phyloP scores from a whole-genome alignment of 2,329 filamentous ascomycete genomes.

The Ophiostoma pallidulum region DNA sequence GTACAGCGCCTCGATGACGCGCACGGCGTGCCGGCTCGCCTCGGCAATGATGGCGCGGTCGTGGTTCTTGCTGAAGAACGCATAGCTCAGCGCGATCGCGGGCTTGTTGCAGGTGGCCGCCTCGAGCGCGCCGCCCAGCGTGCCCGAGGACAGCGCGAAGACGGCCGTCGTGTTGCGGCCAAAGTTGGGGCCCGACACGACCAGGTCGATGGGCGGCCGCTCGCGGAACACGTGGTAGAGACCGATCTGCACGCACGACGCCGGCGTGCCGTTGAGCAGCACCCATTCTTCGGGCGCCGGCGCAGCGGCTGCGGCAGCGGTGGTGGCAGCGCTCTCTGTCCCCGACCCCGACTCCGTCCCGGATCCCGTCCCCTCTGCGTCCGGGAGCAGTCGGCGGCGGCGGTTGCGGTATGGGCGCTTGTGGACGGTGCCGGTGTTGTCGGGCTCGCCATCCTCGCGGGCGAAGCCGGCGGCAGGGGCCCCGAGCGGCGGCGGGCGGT shows the following conservation, averaged over 20 bases:
- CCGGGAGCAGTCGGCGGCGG: too few species aligned
- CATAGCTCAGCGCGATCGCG: slow-evolving; percentile 78
- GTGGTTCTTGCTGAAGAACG: slow-evolving; percentile 80
- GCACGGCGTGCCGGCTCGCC: slow-evolving; percentile 64
- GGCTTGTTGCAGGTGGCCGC: slow-evolving; percentile 60
- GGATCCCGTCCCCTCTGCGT: too few species aligned
- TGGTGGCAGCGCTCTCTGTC: too few species aligned
- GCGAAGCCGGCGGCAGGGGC: slow-evolving; percentile 28
- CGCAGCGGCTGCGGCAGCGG: too few species aligned
- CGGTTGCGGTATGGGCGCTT: slow-evolving; percentile 35
- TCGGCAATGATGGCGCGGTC: slow-evolving; percentile 71
- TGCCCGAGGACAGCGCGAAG: slow-evolving; percentile 69
- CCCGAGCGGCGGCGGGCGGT: slow-evolving; percentile 43
- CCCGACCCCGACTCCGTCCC: too few species aligned
- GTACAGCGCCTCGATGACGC: slow-evolving; percentile 69
- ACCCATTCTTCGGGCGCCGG: slow-evolving; percentile 73
- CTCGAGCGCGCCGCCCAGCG: slow-evolving; percentile 67
- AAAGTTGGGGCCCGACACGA: slow-evolving; percentile 75
- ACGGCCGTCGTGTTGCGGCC: slow-evolving; percentile 73
- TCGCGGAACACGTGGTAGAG: slow-evolving; percentile 70
- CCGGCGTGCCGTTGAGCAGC: slow-evolving; percentile 70
- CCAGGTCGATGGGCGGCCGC: slow-evolving; percentile 62
- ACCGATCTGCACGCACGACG: slow-evolving; percentile 73
- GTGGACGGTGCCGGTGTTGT: slow-evolving; percentile 56
- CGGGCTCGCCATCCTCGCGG: slow-evolving; percentile 29